These are phyloP conservation scores for Aspergillus tanneri DNA, from an alignment of 2,329 filamentous ascomycete species.

Conservation along the genomic window DNA sequence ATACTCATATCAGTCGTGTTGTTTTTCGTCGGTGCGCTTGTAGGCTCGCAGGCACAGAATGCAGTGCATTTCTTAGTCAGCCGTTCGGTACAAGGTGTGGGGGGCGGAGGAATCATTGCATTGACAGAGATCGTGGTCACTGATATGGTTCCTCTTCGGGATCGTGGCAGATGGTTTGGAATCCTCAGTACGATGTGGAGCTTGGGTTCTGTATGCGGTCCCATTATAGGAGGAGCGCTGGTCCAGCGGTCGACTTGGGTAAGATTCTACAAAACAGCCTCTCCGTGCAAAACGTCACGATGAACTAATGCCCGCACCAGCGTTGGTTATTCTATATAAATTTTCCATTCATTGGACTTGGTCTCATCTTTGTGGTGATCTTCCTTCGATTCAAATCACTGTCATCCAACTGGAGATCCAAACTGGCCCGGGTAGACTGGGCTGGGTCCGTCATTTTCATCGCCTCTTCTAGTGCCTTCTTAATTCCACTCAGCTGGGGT, in stretches of 20 bases:
- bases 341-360: conserved; percentile 27
- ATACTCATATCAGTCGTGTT: conserved; percentile 42
- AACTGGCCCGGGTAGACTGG: conserved; percentile 52
- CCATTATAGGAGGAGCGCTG: conserved; percentile 46
- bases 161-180: conserved; percentile 43
- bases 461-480: conserved; percentile 56
- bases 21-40: conserved; percentile 47
- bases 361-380: conserved; percentile 18
- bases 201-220: conserved; percentile 40
- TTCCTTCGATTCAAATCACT: conserved; percentile 6
- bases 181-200: conserved; percentile 43
- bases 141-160: conserved; percentile 45
- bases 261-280: too few species aligned
- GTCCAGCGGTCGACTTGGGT: too few species aligned
- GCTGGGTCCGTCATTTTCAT: conserved; percentile 62
- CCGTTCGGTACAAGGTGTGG: conserved; percentile 46
- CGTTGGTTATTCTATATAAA: conserved; percentile 34
- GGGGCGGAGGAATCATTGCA: conserved; percentile 47
- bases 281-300: too few species aligned
- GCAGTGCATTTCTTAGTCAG: conserved; percentile 50
- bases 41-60: conserved; percentile 43
- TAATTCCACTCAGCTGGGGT: conserved; percentile 65
- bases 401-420: conserved; percentile 41
- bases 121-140: conserved; percentile 47
- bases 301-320: too few species aligned